Percentiles rank a stretch among this genome's conserved stretches.
Conservation (phyloP, 345 rosid genomes). For the Corchorus capsularis region DNA sequence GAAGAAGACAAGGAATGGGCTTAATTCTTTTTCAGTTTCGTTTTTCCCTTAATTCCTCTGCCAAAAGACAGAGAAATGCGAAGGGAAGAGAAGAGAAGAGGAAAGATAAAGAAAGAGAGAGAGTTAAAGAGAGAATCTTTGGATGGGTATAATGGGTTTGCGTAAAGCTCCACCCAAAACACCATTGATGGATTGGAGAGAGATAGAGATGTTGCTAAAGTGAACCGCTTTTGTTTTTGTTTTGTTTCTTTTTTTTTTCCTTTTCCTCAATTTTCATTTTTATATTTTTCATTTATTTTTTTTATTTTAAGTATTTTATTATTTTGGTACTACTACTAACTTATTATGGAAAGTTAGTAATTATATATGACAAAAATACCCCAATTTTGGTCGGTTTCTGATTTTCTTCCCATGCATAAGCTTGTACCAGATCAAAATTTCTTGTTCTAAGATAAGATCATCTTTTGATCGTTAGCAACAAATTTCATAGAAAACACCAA, state of each 20-base stretch:
- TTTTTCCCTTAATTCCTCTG: neutral
- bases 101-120: neutral
- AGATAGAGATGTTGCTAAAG: slow-evolving; percentile 18
- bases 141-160: slow-evolving; percentile 38
- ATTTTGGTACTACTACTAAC: neutral
- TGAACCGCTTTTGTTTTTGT: slow-evolving; percentile 10
- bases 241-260: neutral
- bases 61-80: slow-evolving; percentile 9
- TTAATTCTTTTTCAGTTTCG: neutral
- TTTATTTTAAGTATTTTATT: too few species aligned
- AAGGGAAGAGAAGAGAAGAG: neutral
- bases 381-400: neutral
- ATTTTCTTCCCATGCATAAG: neutral
- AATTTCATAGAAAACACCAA: too few species aligned
- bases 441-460: too few species aligned
- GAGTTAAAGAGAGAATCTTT: slow-evolving; percentile 25
- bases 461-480: too few species aligned
- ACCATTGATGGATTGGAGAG: slow-evolving; percentile 22
- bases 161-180: slow-evolving; percentile 52
- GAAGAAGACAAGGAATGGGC: neutral
- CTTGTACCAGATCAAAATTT: neutral
- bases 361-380: slow-evolving; percentile 1
- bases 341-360: neutral
- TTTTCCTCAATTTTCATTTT: neutral
- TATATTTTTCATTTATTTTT: neutral